These are phyloP conservation scores for Talaromyces sp. DNA, from an alignment of 2,329 filamentous ascomycete genomes.

Conservation along the genomic window DNA sequence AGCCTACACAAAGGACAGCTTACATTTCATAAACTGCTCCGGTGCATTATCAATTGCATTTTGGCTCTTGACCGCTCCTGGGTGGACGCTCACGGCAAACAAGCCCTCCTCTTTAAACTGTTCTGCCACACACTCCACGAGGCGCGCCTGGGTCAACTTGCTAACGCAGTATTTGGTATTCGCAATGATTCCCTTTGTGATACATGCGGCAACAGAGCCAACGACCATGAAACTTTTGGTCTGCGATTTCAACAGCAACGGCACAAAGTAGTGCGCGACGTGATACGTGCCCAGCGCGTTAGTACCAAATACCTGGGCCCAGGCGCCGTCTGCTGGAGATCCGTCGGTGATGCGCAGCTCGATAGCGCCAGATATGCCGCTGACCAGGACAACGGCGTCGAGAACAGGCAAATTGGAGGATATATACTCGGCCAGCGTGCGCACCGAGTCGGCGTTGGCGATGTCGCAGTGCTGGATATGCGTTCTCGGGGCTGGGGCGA, in stretches of 20 bases:
- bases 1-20: neutral
- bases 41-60: slow-evolving; percentile 26
- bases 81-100: slow-evolving; percentile 27
- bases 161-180: slow-evolving; percentile 34
- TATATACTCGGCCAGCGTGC: slow-evolving; percentile 14
- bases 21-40: slow-evolving; percentile 16
- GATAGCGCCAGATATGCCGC: slow-evolving; percentile 25
- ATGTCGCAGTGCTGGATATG: slow-evolving; percentile 27
- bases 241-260: slow-evolving; percentile 22
- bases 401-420: slow-evolving; percentile 5
- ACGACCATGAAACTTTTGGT: slow-evolving; percentile 27
- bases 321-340: slow-evolving; percentile 25
- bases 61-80: slow-evolving; percentile 30
- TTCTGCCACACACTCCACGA: slow-evolving; percentile 33
- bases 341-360: slow-evolving; percentile 27
- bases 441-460: slow-evolving; percentile 21
- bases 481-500: slow-evolving; percentile 16
- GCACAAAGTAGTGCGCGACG: slow-evolving; percentile 29
- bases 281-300: slow-evolving; percentile 35
- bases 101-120: slow-evolving; percentile 23
- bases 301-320: slow-evolving; percentile 25
- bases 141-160: slow-evolving; percentile 31
- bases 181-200: slow-evolving; percentile 36
- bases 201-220: slow-evolving; percentile 24
- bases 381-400: slow-evolving; percentile 18